Evolutionary conservation across 192 early-diverging fungal genomes (phyloP), one percentile per base, ranked within the genome.

Genomic region (Kappamyces sp.): DNA sequence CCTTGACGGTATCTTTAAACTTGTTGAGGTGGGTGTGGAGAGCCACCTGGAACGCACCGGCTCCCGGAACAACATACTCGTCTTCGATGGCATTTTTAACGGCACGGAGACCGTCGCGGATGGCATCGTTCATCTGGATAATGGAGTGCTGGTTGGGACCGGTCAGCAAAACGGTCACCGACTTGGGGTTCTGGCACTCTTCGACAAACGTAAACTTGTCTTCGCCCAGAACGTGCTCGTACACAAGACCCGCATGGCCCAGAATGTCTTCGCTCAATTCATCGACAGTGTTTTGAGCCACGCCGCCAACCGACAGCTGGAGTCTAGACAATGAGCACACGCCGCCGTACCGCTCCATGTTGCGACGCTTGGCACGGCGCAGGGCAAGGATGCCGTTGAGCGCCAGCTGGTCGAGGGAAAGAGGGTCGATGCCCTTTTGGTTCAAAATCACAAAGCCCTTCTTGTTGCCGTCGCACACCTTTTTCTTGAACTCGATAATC

Each of bases 151-250:
- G 65, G 78, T 93, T 96, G 40, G 97, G 94, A 83, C 90, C 93
- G 75, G 94, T 97, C 74, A 99, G 85, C 59, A 99, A 73, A 48
- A 99, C 77, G 3, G 94, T 98, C 10, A 95, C 90, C 40, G 90
- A 93, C 60, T 78, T 80, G 10, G 93, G 92, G 63, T 90, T 82
- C 67, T 85, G 77, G 64, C 92, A 90, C 63, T 98, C 94, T 76
- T 99, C 94, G 48, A 99, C 86, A 73, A 96, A 99, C 1, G 94
- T 99, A 68, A 91, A 99, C 79, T 99, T 99, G 62, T 98, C 92
- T 74, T 99, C 97, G 44, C 94, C 95, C 57, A 99, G 72, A 34
- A 88, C 88, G 61, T 99, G 94, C 70, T 99, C 97, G 66, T 99
- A 93, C 9, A 97, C 88, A 37, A 86, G 72, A 23, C 94, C 94